Evolutionary conservation across 2,329 filamentous ascomycete genomes (phyloP).

Genomic region (Apiospora kogelbergensis): DNA sequence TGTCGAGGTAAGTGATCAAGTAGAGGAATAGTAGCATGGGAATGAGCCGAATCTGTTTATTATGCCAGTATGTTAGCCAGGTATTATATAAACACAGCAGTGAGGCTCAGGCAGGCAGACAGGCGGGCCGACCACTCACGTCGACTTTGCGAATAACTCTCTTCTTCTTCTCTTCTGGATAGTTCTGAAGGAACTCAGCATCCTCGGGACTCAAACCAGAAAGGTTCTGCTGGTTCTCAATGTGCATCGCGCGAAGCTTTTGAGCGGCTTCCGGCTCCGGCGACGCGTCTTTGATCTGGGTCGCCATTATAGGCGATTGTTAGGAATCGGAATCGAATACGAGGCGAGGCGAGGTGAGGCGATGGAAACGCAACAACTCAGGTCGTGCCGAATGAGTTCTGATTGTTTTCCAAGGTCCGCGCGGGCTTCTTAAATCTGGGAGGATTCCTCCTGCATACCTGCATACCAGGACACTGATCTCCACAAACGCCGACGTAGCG

Average conservation of each 20-base stretch:
- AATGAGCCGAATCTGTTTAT: constrained; percentile 22
- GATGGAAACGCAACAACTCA: neutral
- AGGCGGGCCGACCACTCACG: too few species aligned
- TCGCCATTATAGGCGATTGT: neutral
- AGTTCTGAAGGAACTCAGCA: constrained; percentile 30
- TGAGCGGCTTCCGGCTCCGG: neutral
- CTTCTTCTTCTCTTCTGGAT: constrained; percentile 29
- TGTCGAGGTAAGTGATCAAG: constrained; percentile 31
- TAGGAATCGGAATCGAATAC: neutral
- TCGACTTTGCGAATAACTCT: constrained; percentile 32
- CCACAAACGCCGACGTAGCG: neutral
- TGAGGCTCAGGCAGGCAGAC: neutral
- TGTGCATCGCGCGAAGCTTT: neutral
- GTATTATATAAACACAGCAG: neutral
- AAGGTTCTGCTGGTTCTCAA: constrained; percentile 5
- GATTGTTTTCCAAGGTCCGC: neutral
- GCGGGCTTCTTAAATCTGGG: neutral
- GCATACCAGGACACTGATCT: neutral
- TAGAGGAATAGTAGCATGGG: constrained; percentile 32
- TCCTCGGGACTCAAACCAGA: constrained; percentile 23
- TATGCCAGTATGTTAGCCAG: too few species aligned
- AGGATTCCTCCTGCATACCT: neutral
- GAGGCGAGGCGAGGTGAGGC: too few species aligned
- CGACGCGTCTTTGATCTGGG: neutral
- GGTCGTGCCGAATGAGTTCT: neutral